These are phyloP conservation scores for Hyphopichia burtonii DNA, from an alignment of 1,139 yeast genomes.

Conservation along the genomic window DNA sequence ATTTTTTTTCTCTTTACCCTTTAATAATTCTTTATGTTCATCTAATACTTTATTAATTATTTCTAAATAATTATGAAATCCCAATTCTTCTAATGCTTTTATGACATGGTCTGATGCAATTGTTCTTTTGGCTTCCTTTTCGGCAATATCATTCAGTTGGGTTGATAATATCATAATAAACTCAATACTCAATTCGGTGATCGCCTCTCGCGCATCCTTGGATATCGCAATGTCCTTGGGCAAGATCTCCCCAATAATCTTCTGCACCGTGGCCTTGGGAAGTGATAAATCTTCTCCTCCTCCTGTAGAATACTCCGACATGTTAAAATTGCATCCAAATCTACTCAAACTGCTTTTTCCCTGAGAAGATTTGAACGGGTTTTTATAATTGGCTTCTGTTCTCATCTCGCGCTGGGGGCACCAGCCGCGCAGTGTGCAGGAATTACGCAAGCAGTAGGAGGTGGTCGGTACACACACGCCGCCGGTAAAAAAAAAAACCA, in stretches of 20 bases:
- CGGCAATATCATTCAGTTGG: slow-evolving; percentile 95
- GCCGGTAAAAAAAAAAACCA: too few relatives aligned
- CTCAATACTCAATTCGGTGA: slow-evolving; percentile 94
- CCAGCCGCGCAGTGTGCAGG: not conserved
- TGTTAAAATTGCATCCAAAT: slow-evolving; percentile 7
- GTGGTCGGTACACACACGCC: too few relatives aligned
- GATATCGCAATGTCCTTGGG: slow-evolving; percentile 86
- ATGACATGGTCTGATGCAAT: slow-evolving; percentile 96
- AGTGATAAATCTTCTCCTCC: slow-evolving; percentile 45
- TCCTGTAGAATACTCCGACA: slow-evolving; percentile 41
- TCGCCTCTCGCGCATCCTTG: slow-evolving; percentile 92
- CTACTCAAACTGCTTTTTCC: not conserved
- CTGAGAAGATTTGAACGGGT: not conserved
- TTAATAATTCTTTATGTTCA: slow-evolving; percentile 85
- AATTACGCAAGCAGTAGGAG: not conserved
- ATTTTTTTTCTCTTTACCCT: slow-evolving; percentile 87
- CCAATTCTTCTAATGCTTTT: slow-evolving; percentile 84
- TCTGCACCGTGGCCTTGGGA: slow-evolving; percentile 88
- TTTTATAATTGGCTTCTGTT: not conserved
- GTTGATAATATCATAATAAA: slow-evolving; percentile 93
- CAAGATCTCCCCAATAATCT: slow-evolving; percentile 84
- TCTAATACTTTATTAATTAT: slow-evolving; percentile 76
- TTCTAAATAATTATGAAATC: slow-evolving; percentile 81
- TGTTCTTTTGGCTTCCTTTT: slow-evolving; percentile 92
- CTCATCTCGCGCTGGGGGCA: too few relatives aligned